Percentiles rank a stretch among this genome's conserved stretches.
These are phyloP conservation scores for Tolypocladium paradoxum DNA, from an alignment of 2,329 filamentous ascomycete genomes.

Conservation along the genomic window DNA sequence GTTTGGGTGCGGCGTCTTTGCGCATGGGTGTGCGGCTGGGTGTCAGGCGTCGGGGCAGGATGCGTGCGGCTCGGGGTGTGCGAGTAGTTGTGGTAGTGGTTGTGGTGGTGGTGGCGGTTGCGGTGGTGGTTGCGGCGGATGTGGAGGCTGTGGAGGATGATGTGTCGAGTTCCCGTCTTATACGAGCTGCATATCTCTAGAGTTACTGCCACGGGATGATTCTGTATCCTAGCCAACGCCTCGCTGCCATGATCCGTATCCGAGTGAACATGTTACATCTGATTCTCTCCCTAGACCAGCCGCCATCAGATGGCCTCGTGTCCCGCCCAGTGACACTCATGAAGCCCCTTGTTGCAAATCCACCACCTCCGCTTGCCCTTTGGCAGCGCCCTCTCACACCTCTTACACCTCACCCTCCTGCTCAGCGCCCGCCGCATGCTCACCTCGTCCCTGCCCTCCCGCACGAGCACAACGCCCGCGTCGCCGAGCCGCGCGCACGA, in stretches of 20 bases:
- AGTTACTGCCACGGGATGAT: no score
- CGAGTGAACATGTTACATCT: no score
- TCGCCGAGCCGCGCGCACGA: conserved; percentile 3
- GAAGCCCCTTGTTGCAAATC: conserved; percentile 4
- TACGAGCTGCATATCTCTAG: no score
- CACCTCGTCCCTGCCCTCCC: conserved; percentile 5
- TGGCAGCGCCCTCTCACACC: conserved; percentile 5
- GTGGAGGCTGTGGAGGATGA: conserved; percentile 8
- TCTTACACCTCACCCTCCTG: conserved; percentile 3
- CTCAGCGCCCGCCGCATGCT: not conserved
- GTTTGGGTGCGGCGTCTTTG: conserved; percentile 9
- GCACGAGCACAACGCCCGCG: not conserved
- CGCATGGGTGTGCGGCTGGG: conserved; percentile 8
- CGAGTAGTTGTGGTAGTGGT: conserved; percentile 5
- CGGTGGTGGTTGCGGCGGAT: no score
- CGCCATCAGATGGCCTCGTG: conserved; percentile 3
- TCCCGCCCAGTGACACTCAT: conserved; percentile 9
- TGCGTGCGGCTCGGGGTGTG: conserved; percentile 12
- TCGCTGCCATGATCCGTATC: no score
- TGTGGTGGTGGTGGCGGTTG: conserved; percentile 3
- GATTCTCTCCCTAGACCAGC: no score
- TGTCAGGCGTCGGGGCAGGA: conserved; percentile 7
- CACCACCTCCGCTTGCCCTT: conserved; percentile 6
- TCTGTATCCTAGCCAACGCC: no score
- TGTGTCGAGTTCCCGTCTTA: no score